Evolutionary conservation across 2,329 filamentous ascomycete species (phyloP).

Genomic region (Ophiostoma himal-ulmi): DNA sequence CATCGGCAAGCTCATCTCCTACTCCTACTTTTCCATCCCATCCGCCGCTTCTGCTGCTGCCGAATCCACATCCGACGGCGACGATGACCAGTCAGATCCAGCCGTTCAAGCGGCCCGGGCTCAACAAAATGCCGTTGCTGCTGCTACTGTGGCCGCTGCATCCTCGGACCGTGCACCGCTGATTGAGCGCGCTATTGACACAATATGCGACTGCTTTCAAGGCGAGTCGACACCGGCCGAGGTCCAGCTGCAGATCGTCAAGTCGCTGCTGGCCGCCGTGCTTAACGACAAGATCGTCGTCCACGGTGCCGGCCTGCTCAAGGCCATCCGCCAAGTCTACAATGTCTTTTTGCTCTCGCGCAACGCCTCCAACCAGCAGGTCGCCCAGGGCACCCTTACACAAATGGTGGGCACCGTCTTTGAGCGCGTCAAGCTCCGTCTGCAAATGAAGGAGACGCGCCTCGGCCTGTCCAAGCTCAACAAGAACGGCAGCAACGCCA

Average conservation of each 20-base stretch:
- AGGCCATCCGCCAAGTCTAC: conserved; percentile 96
- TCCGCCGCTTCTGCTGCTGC: conserved; percentile 40
- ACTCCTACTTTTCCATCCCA: conserved; percentile 87
- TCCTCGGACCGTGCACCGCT: conserved; percentile 57
- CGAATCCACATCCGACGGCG: conserved; percentile 31
- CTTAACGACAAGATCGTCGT: conserved; percentile 99
- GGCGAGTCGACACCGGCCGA: conserved; percentile 88
- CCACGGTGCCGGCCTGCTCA: conserved; percentile 89
- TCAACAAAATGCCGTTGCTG: conserved; percentile 35
- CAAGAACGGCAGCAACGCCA: conserved; percentile 47
- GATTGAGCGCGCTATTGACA: conserved; percentile 96
- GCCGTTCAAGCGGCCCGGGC: neutral
- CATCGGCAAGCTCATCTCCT: conserved; percentile 97
- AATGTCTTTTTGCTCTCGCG: conserved; percentile 97
- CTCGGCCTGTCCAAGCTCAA: conserved; percentile 51
- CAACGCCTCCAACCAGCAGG: conserved; percentile 89
- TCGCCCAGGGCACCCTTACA: conserved; percentile 91
- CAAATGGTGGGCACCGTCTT: conserved; percentile 99
- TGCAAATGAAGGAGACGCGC: conserved; percentile 81
- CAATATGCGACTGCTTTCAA: conserved; percentile 98
- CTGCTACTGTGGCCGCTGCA: conserved; percentile 5
- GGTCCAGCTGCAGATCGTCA: conserved; percentile 95
- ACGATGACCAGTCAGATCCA: conserved; percentile 27
- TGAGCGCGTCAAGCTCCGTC: conserved; percentile 78
- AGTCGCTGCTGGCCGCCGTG: conserved; percentile 89